Conservation (phyloP, 2,329 filamentous ascomycete genomes). For the Trichoderma atroviride region DNA sequence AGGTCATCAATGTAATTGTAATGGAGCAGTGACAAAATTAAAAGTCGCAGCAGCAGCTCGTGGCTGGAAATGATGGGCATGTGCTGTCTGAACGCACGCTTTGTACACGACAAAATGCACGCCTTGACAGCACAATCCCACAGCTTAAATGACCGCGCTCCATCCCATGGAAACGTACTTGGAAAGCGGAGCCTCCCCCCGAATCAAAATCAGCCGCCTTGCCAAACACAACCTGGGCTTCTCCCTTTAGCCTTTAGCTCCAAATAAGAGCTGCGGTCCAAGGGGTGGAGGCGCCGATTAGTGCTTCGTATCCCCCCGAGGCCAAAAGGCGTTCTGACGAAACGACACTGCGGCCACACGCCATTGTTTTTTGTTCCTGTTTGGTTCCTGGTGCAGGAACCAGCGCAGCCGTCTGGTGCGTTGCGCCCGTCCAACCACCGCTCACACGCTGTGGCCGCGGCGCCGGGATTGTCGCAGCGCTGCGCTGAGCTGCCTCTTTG, state of each 20-base stretch:
- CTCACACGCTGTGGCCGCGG: background rate
- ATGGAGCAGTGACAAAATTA: background rate
- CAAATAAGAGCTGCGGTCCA: slow-evolving; percentile 3
- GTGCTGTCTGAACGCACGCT: background rate
- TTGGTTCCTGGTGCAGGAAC: slow-evolving; percentile 26
- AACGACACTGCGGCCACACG: slow-evolving; percentile 12
- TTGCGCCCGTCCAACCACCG: slow-evolving; percentile 15
- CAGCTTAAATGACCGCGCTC: background rate
- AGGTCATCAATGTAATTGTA: background rate
- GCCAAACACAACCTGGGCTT: background rate
- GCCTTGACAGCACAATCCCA: background rate
- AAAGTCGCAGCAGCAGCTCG: background rate
- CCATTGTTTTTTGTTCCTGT: slow-evolving; percentile 13
- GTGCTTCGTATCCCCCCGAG: slow-evolving; percentile 26
- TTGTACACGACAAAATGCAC: background rate
- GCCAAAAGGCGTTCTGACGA: slow-evolving; percentile 13
- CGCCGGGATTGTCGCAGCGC: background rate
- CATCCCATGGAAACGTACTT: background rate
- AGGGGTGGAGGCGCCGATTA: slow-evolving; percentile 22
- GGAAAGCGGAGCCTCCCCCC: background rate
- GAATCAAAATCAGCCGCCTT: background rate
- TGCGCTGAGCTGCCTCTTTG: background rate
- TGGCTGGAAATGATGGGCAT: background rate
- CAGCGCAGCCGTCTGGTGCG: slow-evolving; percentile 17
- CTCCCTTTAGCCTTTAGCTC: slow-evolving; percentile 24